These are phyloP conservation scores for Serendipita indica DNA, from an alignment of 768 basidiomycete genomes.

Conservation along the genomic window DNA sequence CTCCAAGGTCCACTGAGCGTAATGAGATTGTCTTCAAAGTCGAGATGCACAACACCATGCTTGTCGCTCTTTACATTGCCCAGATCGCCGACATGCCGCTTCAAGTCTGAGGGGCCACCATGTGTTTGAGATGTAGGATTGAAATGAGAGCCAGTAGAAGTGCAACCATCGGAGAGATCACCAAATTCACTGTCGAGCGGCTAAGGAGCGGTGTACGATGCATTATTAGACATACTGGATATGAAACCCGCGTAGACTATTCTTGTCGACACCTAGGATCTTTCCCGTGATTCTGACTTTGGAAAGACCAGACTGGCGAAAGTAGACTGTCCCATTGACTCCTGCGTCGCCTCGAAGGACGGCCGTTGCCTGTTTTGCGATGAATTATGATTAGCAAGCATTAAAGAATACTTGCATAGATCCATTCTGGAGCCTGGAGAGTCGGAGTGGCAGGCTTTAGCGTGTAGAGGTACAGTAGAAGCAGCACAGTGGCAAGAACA, in stretches of 20 bases:
- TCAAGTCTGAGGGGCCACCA: slow-evolving; percentile 39
- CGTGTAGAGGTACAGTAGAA: background rate
- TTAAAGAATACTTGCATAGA: too few species aligned
- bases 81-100: slow-evolving; percentile 58
- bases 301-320: slow-evolving; percentile 36
- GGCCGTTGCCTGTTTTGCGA: slow-evolving; percentile 46
- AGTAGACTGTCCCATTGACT: slow-evolving; percentile 50
- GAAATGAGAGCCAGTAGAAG: too few species aligned
- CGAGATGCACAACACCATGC: slow-evolving; percentile 42
- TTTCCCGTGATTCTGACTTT: slow-evolving; percentile 50
- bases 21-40: slow-evolving; percentile 42
- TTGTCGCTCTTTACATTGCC: slow-evolving; percentile 57
- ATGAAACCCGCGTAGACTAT: slow-evolving; percentile 57
- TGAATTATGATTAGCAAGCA: too few species aligned
- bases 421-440: background rate
- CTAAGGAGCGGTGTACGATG: too few species aligned
- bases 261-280: slow-evolving; percentile 43
- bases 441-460: background rate
- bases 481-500: background rate
- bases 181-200: too few species aligned
- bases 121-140: too few species aligned
- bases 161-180: too few species aligned
- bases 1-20: slow-evolving; percentile 55
- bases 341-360: slow-evolving; percentile 46
- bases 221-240: slow-evolving; percentile 53